Evolutionary conservation across 768 basidiomycete genomes (phyloP).

Genomic region (Russula sp.): DNA sequence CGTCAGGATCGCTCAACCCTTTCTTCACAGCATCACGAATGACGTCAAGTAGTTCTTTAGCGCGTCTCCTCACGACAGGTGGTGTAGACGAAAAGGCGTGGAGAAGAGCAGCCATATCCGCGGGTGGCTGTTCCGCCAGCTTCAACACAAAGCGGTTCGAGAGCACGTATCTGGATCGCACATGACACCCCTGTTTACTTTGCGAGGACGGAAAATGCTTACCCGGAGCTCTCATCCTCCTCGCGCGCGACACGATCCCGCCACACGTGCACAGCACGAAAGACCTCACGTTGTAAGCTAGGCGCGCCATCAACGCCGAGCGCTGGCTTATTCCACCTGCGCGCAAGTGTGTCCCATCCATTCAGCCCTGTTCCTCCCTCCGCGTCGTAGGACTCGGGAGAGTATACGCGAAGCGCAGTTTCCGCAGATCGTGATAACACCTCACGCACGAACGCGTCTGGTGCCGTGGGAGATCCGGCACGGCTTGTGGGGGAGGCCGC

Average conservation of each 20-base stretch:
- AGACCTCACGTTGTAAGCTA: constrained; percentile 53
- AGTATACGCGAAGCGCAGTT: constrained; percentile 68
- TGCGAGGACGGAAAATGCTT: constrained; percentile 24
- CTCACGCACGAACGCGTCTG: constrained; percentile 45
- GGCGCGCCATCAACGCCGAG: constrained; percentile 37
- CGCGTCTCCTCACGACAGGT: constrained; percentile 54
- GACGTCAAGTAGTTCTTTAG: constrained; percentile 59
- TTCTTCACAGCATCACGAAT: constrained; percentile 46
- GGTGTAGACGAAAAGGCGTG: constrained; percentile 55
- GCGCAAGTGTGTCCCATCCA: constrained; percentile 75
- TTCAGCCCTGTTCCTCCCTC: constrained; percentile 55
- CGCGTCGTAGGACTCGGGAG: constrained; percentile 63
- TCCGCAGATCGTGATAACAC: constrained; percentile 70
- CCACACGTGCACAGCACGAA: constrained; percentile 74
- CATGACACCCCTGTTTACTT: constrained; percentile 4
- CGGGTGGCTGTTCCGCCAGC: constrained; percentile 65
- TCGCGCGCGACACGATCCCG: constrained; percentile 70
- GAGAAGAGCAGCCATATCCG: constrained; percentile 56
- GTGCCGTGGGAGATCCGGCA: constrained; percentile 19
- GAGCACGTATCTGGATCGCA: constrained; percentile 54
- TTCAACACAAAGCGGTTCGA: constrained; percentile 70
- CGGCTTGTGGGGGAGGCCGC: constrained; percentile 29
- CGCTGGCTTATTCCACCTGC: constrained; percentile 73
- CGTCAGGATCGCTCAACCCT: constrained; percentile 10
- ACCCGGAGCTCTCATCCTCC: constrained; percentile 85